Base-by-base conservation (phyloP, 2,329 filamentous ascomycete species). In the Pyricularia sp. region DNA sequence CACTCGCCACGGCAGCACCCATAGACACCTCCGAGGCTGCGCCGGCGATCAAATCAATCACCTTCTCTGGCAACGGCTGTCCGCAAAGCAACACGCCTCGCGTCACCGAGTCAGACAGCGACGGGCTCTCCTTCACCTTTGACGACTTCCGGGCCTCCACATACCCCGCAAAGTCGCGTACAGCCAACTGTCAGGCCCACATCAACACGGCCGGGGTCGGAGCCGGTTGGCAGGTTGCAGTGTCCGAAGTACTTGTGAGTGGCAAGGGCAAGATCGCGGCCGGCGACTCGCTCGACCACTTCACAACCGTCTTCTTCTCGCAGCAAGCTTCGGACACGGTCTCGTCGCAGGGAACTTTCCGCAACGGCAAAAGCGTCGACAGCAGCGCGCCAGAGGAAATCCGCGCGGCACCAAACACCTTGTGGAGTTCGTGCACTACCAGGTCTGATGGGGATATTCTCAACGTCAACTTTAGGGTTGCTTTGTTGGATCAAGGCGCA, bases 381-480 rank as follows among this genome's bases (percentile, higher is more conserved):
- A 70, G 77, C 67, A 73, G 75, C 72, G 70, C 75, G 67, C 73
- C 74, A 65, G 72, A 78, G 23, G 74, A 74, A n/a, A 73, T 78
- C 30, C 75, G 73, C 70, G 70, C 73, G 30, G 75, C 75, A 59
- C 73, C 72, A 61, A 72, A 76, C 65, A 76, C 75, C 14, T 10
- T 65, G 14, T 81, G 78, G 77, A 79, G 78, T 26, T 73, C 75
- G 12, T 80, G 79, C 75, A 76, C 75, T 10, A 25, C 23, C 58
- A 61, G 25, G 20, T 71, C 70, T 67, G 65, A 72, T 63, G 72
- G 74, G 66, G 79, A 79, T 26, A 76, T 79, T 66, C 73, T 80
- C 59, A 80, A 81, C 71, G 76, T 81, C 76, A 80, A 80, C 74
- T 80, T 80, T 75, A 76, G 79, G 69, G 76, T 77, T 66, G 77